phyloP scores from a whole-genome alignment of 805 yeast species.

The Cyberlindnera saturnus region DNA sequence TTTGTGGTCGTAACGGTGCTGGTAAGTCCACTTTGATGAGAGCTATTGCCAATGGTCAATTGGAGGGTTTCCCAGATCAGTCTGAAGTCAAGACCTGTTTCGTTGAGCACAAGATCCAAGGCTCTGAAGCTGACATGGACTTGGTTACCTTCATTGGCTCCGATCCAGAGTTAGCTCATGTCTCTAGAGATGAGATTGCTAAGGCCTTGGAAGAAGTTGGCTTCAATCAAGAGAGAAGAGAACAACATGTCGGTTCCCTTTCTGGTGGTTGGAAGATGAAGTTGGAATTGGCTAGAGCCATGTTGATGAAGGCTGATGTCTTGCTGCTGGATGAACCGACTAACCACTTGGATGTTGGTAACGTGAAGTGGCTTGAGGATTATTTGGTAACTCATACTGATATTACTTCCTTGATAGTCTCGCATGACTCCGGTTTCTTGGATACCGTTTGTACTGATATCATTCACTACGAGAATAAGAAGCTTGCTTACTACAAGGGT shows the following conservation, averaged over 20 bases:
- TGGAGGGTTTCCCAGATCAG: conserved; percentile 95
- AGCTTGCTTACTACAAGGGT: conserved; percentile 93
- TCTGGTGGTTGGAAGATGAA: conserved; percentile 99
- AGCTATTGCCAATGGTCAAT: conserved; percentile 91
- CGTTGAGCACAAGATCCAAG: conserved; percentile 95
- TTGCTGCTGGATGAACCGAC: conserved; percentile 96
- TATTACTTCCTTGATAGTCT: conserved; percentile 90
- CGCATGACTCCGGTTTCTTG: conserved; percentile 96
- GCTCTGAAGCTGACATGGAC: conserved; percentile 87
- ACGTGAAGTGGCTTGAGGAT: conserved; percentile 91
- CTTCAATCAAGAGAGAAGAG: conserved; percentile 83
- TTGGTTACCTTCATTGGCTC: conserved; percentile 81
- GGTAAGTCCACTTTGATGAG: conserved; percentile 98
- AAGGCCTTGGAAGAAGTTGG: conserved; percentile 80
- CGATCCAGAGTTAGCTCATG: conserved; percentile 71
- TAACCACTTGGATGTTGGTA: conserved; percentile 91
- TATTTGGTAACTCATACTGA: conserved; percentile 76
- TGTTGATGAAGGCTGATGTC: conserved; percentile 96
- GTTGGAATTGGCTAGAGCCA: conserved; percentile 96
- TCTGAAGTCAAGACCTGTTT: conserved; percentile 86
- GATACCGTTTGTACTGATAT: conserved; percentile 96
- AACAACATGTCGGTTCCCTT: conserved; percentile 86
- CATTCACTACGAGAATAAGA: conserved; percentile 92
- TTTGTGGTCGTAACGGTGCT: conserved; percentile 98
- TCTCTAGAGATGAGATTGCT: conserved; percentile 66